Evolutionary conservation across 2,329 filamentous ascomycete genomes (phyloP).

Genomic region (Fusarium tjaetaba): DNA sequence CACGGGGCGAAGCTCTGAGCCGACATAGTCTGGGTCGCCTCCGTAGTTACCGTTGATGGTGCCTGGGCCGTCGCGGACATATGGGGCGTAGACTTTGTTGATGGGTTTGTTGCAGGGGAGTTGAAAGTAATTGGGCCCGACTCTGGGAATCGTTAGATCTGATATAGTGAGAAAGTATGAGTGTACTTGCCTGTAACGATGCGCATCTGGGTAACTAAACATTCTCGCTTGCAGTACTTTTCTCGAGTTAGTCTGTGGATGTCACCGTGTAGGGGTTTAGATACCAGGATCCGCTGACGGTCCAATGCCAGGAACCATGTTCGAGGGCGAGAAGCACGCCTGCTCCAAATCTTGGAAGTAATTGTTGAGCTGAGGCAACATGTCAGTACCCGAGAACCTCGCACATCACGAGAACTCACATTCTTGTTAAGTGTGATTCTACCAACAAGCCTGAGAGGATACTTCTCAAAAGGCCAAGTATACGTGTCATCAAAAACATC

Average conservation of each 20-base stretch:
- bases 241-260: background rate
- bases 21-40: slow-evolving; percentile 41
- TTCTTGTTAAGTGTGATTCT: slow-evolving; percentile 73
- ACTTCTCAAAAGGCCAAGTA: slow-evolving; percentile 72
- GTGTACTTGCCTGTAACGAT: slow-evolving; percentile 56
- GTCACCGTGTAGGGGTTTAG: fast-evolving
- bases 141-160: slow-evolving; percentile 47
- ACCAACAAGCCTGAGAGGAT: slow-evolving; percentile 69
- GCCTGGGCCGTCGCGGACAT: slow-evolving; percentile 38
- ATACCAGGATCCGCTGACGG: slow-evolving; percentile 66
- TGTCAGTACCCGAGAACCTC: fast-evolving
- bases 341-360: slow-evolving; percentile 78
- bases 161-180: fast-evolving
- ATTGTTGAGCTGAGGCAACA: slow-evolving; percentile 54
- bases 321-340: slow-evolving; percentile 72
- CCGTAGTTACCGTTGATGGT: slow-evolving; percentile 44
- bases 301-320: slow-evolving; percentile 71
- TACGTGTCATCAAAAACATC: slow-evolving; percentile 77
- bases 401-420: slow-evolving; percentile 35
- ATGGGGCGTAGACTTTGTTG: slow-evolving; percentile 39
- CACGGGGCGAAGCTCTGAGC: slow-evolving; percentile 51
- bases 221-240: slow-evolving; percentile 65
- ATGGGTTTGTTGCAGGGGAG: slow-evolving; percentile 49
- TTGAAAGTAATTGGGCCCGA: slow-evolving; percentile 64
- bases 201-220: slow-evolving; percentile 70